These are phyloP conservation scores for Hygrocybe coccinea DNA, from an alignment of 768 basidiomycete genomes.

Conservation along the genomic window DNA sequence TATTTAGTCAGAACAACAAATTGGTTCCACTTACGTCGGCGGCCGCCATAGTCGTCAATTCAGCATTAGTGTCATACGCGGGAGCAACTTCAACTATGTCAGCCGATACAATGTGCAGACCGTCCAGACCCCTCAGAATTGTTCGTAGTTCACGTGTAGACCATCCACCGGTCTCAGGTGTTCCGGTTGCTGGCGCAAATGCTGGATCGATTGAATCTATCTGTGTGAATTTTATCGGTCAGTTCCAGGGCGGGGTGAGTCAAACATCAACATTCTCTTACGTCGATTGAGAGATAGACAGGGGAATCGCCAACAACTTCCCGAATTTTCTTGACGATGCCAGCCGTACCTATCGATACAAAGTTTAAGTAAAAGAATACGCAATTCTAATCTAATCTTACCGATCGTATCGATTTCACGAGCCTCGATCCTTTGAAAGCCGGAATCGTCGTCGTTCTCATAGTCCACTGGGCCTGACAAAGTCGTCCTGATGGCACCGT, in stretches of 20 bases:
- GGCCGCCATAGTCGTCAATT: constrained; percentile 34
- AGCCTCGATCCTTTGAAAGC: constrained; percentile 79
- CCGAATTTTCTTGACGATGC: constrained; percentile 77
- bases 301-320: constrained; percentile 70
- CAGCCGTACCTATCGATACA: constrained; percentile 51
- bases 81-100: constrained; percentile 86
- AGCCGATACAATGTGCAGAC: constrained; percentile 70
- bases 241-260: neutral
- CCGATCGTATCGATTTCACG: constrained; percentile 82
- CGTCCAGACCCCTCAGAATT: constrained; percentile 70
- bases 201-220: constrained; percentile 79
- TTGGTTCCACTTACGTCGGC: constrained; percentile 32
- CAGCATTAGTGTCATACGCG: constrained; percentile 60
- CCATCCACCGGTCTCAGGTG: constrained; percentile 83
- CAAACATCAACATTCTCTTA: constrained; percentile 27
- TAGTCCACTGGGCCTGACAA: constrained; percentile 76
- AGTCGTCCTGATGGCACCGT: constrained; percentile 84
- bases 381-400: constrained; percentile 20
- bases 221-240: constrained; percentile 28
- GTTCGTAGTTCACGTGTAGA: constrained; percentile 76
- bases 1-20: neutral
- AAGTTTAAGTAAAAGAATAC: neutral
- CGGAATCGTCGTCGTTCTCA: constrained; percentile 68
- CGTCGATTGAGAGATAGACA: constrained; percentile 76
- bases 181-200: constrained; percentile 80